phyloP scores from a whole-genome alignment of 2,329 filamentous ascomycete genomes.

The Pseudocercospora ulei region DNA sequence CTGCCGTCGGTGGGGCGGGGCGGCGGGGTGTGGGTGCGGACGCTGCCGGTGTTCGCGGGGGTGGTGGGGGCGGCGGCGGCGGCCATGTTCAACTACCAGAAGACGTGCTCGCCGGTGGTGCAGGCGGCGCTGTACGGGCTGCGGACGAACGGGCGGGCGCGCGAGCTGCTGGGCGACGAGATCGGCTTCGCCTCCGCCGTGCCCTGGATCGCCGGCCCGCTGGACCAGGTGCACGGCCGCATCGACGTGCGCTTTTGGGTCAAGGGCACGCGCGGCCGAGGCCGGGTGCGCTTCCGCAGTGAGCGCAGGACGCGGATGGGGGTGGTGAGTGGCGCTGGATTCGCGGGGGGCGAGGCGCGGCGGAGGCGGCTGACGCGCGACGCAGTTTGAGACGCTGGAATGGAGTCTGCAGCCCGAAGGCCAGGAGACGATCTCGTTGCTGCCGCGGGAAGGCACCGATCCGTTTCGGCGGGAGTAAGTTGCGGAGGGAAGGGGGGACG shows the following conservation, averaged over 20 bases:
- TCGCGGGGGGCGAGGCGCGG: not conserved
- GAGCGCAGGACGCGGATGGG: slow-evolving; percentile 56
- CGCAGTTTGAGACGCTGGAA: slow-evolving; percentile 72
- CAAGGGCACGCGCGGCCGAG: slow-evolving; percentile 62
- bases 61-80: slow-evolving; percentile 62
- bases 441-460: slow-evolving; percentile 54
- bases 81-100: slow-evolving; percentile 99
- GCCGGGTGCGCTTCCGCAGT: slow-evolving; percentile 72
- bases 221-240: slow-evolving; percentile 85
- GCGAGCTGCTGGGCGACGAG: slow-evolving; percentile 67
- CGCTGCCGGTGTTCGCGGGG: slow-evolving; percentile 69
- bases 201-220: slow-evolving; percentile 50
- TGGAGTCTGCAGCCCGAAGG: slow-evolving; percentile 71
- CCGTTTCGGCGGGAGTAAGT: slow-evolving; percentile 51
- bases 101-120: slow-evolving; percentile 72
- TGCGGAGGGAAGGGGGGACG: no score
- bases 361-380: slow-evolving; percentile 14
- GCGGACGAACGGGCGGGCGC: slow-evolving; percentile 64
- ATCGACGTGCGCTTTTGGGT: slow-evolving; percentile 85
- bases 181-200: slow-evolving; percentile 44
- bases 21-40: slow-evolving; percentile 40
- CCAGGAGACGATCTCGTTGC: slow-evolving; percentile 61
- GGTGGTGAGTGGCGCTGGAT: slow-evolving; percentile 40
- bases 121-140: slow-evolving; percentile 83
- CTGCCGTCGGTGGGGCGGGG: slow-evolving; percentile 39